Evolutionary conservation across 768 basidiomycete genomes (phyloP).

Genomic region (Lentinula sp.): DNA sequence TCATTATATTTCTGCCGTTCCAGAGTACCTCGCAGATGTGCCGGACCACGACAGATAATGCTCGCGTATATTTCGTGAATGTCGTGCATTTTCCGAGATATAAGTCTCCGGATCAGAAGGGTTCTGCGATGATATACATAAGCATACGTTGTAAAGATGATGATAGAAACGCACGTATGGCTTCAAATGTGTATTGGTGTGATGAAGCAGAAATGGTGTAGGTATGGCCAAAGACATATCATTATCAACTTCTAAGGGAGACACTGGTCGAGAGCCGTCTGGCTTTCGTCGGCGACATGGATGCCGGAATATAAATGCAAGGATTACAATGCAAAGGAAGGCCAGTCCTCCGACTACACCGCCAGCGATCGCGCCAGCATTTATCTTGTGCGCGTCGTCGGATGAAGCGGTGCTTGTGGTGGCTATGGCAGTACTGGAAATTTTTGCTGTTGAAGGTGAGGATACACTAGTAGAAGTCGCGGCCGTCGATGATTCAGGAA

Average conservation of each 20-base stretch:
- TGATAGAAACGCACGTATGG: background rate
- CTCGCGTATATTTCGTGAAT: background rate
- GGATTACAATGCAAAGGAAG: background rate
- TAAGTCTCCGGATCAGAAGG: background rate
- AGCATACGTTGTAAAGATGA: background rate
- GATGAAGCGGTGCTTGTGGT: background rate
- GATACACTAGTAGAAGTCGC: background rate
- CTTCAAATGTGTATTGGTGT: background rate
- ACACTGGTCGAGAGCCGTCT: background rate
- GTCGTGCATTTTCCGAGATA: background rate
- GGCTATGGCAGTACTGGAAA: background rate
- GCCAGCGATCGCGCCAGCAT: background rate
- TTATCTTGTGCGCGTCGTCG: background rate
- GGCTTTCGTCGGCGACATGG: background rate
- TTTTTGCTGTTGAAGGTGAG: too few species aligned
- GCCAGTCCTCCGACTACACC: conserved; percentile 3
- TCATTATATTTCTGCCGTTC: background rate
- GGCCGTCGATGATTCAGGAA: background rate
- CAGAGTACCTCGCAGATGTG: background rate
- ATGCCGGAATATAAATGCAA: background rate
- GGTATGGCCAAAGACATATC: background rate
- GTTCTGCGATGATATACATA: background rate
- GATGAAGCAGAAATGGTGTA: background rate
- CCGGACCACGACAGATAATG: background rate
- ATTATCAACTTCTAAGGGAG: background rate